A percentile compares a stretch with the other conserved stretches of the same genome.
phyloP scores from a whole-genome alignment of 176 grass and related monocot genomes.

The Avena eriantha region DNA sequence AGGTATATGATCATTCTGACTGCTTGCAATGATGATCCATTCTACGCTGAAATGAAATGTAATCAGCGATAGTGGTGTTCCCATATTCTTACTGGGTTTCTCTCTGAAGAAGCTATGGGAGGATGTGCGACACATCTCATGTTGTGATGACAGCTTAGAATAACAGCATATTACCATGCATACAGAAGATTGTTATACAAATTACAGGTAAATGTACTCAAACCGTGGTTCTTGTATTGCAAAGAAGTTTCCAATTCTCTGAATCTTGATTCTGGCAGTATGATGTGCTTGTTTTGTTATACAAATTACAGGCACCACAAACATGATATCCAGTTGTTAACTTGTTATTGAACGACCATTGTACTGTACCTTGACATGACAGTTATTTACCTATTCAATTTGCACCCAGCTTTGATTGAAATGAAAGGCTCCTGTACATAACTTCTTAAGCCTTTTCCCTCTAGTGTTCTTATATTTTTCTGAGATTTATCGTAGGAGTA shows the following conservation, averaged over 20 bases:
- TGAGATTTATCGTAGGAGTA: background rate
- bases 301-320: no score
- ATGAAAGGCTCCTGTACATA: background rate
- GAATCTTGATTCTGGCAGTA: background rate
- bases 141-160: background rate
- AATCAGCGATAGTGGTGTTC: background rate
- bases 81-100: background rate
- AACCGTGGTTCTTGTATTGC: background rate
- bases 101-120: background rate
- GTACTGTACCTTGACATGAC: background rate
- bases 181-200: background rate
- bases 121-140: background rate
- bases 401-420: background rate
- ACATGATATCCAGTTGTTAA: background rate
- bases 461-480: background rate
- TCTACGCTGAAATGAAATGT: background rate
- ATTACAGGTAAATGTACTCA: slow-evolving; percentile 30
- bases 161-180: background rate
- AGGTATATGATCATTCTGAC: background rate
- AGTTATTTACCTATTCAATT: background rate
- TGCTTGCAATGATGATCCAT: no score
- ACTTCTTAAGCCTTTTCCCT: background rate
- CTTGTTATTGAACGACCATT: background rate
- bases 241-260: background rate
- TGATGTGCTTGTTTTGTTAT: background rate